phyloP scores from a whole-genome alignment of 139 green algal species.

The Chlamydomonas incerta region DNA sequence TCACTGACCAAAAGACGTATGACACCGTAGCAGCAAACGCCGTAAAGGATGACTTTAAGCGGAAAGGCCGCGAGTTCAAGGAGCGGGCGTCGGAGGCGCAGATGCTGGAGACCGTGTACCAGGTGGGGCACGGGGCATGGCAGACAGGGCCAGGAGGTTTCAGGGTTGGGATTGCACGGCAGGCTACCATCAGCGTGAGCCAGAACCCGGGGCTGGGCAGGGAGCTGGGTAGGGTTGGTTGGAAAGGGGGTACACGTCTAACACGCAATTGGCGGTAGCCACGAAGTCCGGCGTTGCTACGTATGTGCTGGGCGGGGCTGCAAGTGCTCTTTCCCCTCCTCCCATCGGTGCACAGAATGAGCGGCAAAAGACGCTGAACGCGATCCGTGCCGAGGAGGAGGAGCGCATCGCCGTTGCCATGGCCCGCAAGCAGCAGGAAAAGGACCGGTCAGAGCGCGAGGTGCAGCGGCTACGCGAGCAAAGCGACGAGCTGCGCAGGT shows the following conservation, averaged over 20 bases:
- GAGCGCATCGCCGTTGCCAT: constrained; percentile 62
- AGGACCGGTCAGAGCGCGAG: constrained; percentile 60
- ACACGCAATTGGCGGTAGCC: no score
- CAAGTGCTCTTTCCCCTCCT: no score
- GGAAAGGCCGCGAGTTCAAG: constrained; percentile 56
- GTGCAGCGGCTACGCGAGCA: constrained; percentile 67
- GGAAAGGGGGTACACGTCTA: no score
- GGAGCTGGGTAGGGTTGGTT: no score
- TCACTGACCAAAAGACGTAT: constrained; percentile 56
- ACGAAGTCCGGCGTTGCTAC: no score
- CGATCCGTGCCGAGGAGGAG: constrained; percentile 61
- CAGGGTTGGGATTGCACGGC: no score
- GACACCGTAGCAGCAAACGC: constrained; percentile 49
- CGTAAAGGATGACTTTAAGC: constrained; percentile 65
- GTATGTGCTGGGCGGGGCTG: no score
- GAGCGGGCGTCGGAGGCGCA: constrained; percentile 62
- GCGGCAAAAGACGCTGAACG: constrained; percentile 50
- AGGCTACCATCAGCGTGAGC: no score
- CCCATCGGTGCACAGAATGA: constrained; percentile 34
- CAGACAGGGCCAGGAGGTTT: no score
- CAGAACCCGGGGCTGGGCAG: no score
- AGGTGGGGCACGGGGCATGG: constrained; percentile 38
- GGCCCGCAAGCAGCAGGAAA: constrained; percentile 40
- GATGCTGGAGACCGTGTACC: constrained; percentile 69
- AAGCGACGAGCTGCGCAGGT: constrained; percentile 62